Conservation (phyloP, 2,329 filamentous ascomycete genomes). For the Xylariaceae sp. region DNA sequence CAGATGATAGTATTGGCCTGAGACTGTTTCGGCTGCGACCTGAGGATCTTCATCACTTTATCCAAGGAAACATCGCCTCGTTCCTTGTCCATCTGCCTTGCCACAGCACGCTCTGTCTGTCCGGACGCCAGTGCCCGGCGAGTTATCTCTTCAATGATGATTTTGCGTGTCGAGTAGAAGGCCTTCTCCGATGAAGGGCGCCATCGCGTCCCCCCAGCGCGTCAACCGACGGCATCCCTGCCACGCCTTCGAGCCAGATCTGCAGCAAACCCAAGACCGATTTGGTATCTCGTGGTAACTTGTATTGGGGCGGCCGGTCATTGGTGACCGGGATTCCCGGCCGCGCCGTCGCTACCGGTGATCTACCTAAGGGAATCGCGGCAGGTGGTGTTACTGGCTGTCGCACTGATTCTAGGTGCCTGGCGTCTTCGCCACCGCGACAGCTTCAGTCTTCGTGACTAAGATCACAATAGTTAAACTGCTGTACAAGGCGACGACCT, state of each 20-base stretch:
- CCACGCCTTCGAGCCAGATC: too few relatives aligned
- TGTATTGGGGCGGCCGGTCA: too few relatives aligned
- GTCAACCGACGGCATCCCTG: too few relatives aligned
- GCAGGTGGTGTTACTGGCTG: too few relatives aligned
- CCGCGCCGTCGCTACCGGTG: too few relatives aligned
- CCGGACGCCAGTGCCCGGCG: not conserved
- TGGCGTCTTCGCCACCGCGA: not conserved
- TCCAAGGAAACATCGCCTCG: not conserved
- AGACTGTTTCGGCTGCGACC: too few relatives aligned
- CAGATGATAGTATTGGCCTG: too few relatives aligned
- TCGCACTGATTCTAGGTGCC: not conserved
- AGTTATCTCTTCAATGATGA: not conserved
- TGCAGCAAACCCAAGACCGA: too few relatives aligned
- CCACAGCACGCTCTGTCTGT: not conserved
- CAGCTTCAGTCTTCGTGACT: not conserved
- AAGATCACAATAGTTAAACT: not conserved
- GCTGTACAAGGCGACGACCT: not conserved
- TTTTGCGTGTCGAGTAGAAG: not conserved
- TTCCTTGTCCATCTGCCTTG: not conserved
- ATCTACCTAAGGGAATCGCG: too few relatives aligned
- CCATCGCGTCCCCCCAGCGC: too few relatives aligned
- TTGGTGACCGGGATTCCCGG: too few relatives aligned
- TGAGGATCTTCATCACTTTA: slow-evolving; percentile 5
- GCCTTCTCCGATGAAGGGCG: not conserved
- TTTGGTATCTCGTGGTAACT: too few relatives aligned